phyloP scores from a whole-genome alignment of 495 filamentous ascomycete species.

The Annulohypoxylon bovei region DNA sequence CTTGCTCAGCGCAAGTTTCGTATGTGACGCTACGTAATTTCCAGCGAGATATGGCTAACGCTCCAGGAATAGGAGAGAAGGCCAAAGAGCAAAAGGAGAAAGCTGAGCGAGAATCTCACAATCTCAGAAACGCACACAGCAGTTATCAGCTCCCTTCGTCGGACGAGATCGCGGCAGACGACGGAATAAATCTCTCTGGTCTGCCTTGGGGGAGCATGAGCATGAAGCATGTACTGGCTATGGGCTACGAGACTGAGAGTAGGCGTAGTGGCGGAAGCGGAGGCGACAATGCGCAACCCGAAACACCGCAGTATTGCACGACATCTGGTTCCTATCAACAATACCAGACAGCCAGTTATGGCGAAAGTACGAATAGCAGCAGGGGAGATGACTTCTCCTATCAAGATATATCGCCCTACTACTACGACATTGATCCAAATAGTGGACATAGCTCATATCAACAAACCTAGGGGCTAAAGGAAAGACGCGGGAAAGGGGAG shows the following conservation, averaged over 20 bases:
- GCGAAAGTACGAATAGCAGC: conserved; percentile 41
- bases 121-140: conserved; percentile 63
- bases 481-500: background rate
- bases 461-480: conserved; percentile 13
- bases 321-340: conserved; percentile 35
- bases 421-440: conserved; percentile 42
- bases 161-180: conserved; percentile 57
- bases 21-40: conserved; percentile 45
- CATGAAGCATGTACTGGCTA: conserved; percentile 63
- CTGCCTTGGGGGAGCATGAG: conserved; percentile 72
- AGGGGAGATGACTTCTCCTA: conserved; percentile 43
- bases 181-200: conserved; percentile 60
- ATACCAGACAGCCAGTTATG: conserved; percentile 38
- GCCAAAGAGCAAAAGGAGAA: conserved; percentile 66
- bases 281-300: conserved; percentile 10
- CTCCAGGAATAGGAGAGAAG: conserved; percentile 63
- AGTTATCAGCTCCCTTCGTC: conserved; percentile 65
- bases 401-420: conserved; percentile 40
- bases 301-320: conserved; percentile 32
- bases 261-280: conserved; percentile 44
- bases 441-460: conserved; percentile 26
- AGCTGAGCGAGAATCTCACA: conserved; percentile 63
- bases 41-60: conserved; percentile 30
- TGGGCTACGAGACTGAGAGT: conserved; percentile 61
- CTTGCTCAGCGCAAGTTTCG: conserved; percentile 70